Evolutionary conservation across 208 protist genomes (phyloP), one percentile per base, ranked within the genome.

Genomic region (Trypanosoma brucei): DNA sequence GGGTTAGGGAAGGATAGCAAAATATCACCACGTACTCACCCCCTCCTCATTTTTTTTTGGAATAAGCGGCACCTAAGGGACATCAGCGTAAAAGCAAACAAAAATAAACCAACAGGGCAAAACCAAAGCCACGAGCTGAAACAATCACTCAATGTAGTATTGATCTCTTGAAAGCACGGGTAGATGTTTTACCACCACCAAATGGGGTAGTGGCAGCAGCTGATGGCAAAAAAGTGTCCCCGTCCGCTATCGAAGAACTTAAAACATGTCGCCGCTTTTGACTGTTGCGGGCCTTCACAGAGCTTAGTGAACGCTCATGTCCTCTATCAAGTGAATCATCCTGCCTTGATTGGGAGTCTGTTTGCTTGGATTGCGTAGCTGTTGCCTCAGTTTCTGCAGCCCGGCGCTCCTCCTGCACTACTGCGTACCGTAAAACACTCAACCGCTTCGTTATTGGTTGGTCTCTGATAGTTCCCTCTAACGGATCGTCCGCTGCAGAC

Each of bases 371-470:
- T 11, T 46, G 6, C 42, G 42, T 14, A 11, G 11, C 42, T 6
- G 42, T 11, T 11, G 42, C 42, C 6, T 46, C 42, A 11, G 42
- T 46, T 11, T 46, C 42, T 46, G 42, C 42, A 46, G 33, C 37
- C 22, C 57, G 36, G 14, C 39, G n/a, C 50, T 39, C 65, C 22
- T 58, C 60, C 54, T 62, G 55, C 45, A 57, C 45, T 5, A 36
- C 60, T n/a, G 67, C 67, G 45, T n/a, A 34, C 44, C 60, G 52
- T 38, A 72, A 30, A 8, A 72, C 67, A 31, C 58, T 55, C 22
- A 48, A 39, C 30, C 45, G 59, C 45, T 54, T n/a, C 22, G 55
- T 30, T 7, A 7, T 57, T 22, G 40, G 49, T 22, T 42, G 56
- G 14, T 34, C 48, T 42, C 40, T n/a, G 2, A n/a, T 8, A 54